Evolutionary conservation across 2,329 filamentous ascomycete genomes (phyloP), one percentile per base, ranked within the genome.

Genomic region (Gliomastix tumulicola): DNA sequence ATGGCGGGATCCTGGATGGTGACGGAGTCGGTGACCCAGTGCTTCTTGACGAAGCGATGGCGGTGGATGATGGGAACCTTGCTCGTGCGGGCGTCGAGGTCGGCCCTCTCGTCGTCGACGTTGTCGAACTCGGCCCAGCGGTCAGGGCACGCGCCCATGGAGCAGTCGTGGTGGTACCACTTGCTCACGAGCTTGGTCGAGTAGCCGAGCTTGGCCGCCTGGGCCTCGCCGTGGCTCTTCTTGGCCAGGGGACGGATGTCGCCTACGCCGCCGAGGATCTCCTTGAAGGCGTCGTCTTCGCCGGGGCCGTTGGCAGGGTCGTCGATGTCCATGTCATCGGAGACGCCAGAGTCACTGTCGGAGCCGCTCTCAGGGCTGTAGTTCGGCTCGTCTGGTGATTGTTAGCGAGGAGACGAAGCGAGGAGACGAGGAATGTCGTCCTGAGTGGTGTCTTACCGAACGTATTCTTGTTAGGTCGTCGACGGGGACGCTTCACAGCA

Each of bases 21-120:
- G 36, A 62, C 51, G 16, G 50, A 50, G 5, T 39, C 7, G 0
- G 58, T 60, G 23, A 48, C 34, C 58, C 59, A 63, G 22, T 48
- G 43, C 36, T 49, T 51, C 10, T 50, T 44, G 7, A 46, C 37
- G 21, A 41, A 48, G 17, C 21, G 8, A 21, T 55, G 49, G 7
- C 55, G 54, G 38, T 60, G 56, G 21, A 62, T 45, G 31, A 63
- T 60, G 30, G 55, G 54, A 4, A 48, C 41, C 18, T 33, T 33
- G 7, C 42, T 28, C 7, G 46, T 48, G 7, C 49, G 45, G n/a
- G 37, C 30, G 5, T 39, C 25, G 10, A 62, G 44, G 31, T 49
- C 41, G 3, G 21, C 34, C 30, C 47, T 35, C 4, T 60, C 57
- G 3, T 55, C 49, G 7, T 52, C 45, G n/a, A 48, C 36, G 36